phyloP scores from a whole-genome alignment of 345 rosid species.

The Erysimum cheiranthoides region DNA sequence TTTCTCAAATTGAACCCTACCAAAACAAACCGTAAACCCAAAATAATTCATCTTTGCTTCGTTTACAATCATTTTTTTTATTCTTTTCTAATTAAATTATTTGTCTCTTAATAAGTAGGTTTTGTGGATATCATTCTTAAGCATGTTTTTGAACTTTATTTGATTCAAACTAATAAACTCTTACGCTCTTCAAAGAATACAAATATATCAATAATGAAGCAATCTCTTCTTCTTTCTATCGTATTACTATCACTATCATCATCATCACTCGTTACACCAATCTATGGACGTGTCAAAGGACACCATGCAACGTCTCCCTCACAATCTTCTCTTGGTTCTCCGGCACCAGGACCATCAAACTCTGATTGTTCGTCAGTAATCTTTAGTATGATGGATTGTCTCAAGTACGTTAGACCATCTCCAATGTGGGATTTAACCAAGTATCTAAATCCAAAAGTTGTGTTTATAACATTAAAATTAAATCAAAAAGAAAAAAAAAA shows the following conservation, averaged over 20 bases:
- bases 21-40: no score
- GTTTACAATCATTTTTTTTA: no score
- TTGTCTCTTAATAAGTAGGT: no score
- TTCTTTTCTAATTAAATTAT: no score
- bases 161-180: conserved; percentile 13
- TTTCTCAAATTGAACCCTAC: no score
- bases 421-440: no score
- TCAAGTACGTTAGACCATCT: conserved; percentile 48
- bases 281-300: conserved; percentile 28
- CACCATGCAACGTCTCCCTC: conserved; percentile 10
- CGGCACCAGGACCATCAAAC: conserved; percentile 41
- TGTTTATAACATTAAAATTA: no score
- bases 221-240: conserved; percentile 25
- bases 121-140: no score
- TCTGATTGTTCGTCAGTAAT: conserved; percentile 46
- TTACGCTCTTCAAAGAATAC: not conserved
- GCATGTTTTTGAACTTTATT: no score
- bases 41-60: no score
- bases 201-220: conserved; percentile 32
- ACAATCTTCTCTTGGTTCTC: conserved; percentile 16
- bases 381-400: conserved; percentile 53
- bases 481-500: no score
- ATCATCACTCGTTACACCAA: conserved; percentile 22
- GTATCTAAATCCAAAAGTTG: no score
- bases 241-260: conserved; percentile 30